Conservation (phyloP, 192 early-diverging fungal genomes). For the Dissophora globulifera region DNA sequence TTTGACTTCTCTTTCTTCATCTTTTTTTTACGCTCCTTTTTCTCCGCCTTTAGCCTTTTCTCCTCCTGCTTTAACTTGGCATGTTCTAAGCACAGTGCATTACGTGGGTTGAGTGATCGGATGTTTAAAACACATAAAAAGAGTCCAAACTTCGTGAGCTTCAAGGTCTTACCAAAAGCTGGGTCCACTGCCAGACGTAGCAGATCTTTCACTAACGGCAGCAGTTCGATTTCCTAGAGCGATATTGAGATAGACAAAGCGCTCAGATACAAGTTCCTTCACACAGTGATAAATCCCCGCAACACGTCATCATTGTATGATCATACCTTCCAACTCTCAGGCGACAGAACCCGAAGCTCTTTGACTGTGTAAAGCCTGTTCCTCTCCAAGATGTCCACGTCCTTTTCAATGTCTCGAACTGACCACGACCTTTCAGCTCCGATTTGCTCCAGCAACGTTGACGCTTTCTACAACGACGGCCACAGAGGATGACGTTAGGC, state of each 20-base stretch:
- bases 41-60: slow-evolving; percentile 38
- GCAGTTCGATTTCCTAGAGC: slow-evolving; percentile 53
- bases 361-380: slow-evolving; percentile 60
- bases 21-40: slow-evolving; percentile 38
- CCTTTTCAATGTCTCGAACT: slow-evolving; percentile 56
- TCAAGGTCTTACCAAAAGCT: slow-evolving; percentile 33
- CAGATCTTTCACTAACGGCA: slow-evolving; percentile 63
- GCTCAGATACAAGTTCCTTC: neutral
- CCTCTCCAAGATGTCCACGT: slow-evolving; percentile 53
- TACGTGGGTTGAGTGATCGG: neutral
- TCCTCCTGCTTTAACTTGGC: slow-evolving; percentile 34
- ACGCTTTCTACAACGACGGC: slow-evolving; percentile 54
- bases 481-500: neutral
- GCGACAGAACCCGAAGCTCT: slow-evolving; percentile 60
- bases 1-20: slow-evolving; percentile 37
- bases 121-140: neutral
- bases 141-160: slow-evolving; percentile 11
- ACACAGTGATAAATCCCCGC: too few relatives aligned
- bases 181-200: slow-evolving; percentile 57
- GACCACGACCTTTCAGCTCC: slow-evolving; percentile 61
- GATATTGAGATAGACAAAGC: neutral
- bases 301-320: neutral
- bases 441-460: slow-evolving; percentile 60
- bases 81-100: too few relatives aligned
- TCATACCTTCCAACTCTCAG: slow-evolving; percentile 64